Evolutionary conservation across 805 yeast genomes (phyloP), one percentile per base, ranked within the genome.

Genomic region (Candida argentea): DNA sequence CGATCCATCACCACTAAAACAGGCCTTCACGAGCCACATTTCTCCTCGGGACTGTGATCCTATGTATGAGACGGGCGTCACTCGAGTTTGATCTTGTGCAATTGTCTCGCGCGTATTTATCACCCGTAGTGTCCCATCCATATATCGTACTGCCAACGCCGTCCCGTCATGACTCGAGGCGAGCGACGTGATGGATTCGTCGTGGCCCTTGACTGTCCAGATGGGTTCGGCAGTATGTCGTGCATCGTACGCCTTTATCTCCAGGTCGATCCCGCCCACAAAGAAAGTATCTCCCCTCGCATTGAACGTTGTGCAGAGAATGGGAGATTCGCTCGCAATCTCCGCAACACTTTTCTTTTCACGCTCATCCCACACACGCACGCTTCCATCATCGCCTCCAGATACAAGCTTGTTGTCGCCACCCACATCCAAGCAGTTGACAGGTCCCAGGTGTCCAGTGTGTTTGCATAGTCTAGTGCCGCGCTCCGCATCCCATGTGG

Each of bases 211-310:
- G 49, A 41, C 69, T 51, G 29, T 50, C 71, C 78, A 76, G 6
- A 66, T 24, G 1, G 69, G 62, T 5, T 39, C 33, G 1, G 53
- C 51, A 4, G 56, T 31, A 3, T 57, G 48, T 30, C 84, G 50
- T 5, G 70, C 27, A 42, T 83, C 93, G 54, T 67, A 76, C 2
- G 73, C 76, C 23, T 55, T 44, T 1, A 83, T 62, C 0, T 61
- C 54, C 1, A 84, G 78, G 37, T 83, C 89, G 3, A 83, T 67
- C 0, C 94, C 94, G 0, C 77, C 57, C 4, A 72, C 60, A 38
- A 61, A 82, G 4, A 78, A 40, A 9, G 55, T 49, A 10, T 52
- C 47, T 2, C 69, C 73, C 23, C 50, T 49, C 3, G 46, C 41
- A 35, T 52, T 57, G 10, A 55, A 44, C 5, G 51, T 40, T 39